phyloP scores from a whole-genome alignment of 208 protist genomes.

The Lotmaria passim region DNA sequence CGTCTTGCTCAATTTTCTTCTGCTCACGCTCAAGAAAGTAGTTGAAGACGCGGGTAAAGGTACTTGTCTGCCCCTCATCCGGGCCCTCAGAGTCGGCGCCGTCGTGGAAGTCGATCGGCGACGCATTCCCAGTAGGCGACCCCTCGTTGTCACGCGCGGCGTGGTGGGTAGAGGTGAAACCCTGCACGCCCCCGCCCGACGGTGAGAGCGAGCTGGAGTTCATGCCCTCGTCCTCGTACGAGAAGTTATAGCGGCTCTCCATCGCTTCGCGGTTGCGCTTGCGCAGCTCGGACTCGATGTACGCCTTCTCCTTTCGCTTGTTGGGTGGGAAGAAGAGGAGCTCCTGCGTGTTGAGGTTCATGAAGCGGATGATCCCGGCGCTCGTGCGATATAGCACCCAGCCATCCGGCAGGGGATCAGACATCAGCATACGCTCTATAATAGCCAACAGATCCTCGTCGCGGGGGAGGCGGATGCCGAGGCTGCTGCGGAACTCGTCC shows the following conservation, averaged over 20 bases:
- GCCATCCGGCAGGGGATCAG: constrained; percentile 83
- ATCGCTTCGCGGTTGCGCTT: constrained; percentile 76
- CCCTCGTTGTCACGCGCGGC: constrained; percentile 10
- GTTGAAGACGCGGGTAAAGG: constrained; percentile 61
- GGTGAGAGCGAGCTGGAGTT: constrained; percentile 40
- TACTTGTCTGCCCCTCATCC: constrained; percentile 49
- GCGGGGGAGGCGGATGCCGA: constrained; percentile 82
- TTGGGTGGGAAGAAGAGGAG: constrained; percentile 86
- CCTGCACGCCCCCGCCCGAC: constrained; percentile 11
- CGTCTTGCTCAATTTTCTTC: constrained; percentile 59
- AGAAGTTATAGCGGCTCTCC: constrained; percentile 80
- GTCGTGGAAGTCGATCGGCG: constrained; percentile 53
- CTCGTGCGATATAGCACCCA: constrained; percentile 92
- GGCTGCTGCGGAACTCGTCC: constrained; percentile 87
- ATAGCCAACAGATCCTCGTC: constrained; percentile 84
- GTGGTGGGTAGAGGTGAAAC: constrained; percentile 20
- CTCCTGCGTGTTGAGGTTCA: constrained; percentile 91
- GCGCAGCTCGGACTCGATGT: constrained; percentile 72
- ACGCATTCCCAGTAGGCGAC: constrained; percentile 15
- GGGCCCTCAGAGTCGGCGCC: constrained; percentile 20
- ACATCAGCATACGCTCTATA: constrained; percentile 84
- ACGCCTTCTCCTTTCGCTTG: constrained; percentile 61
- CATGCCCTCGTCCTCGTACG: constrained; percentile 65
- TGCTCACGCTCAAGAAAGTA: constrained; percentile 75
- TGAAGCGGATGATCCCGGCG: constrained; percentile 85